Percentiles rank a stretch among this genome's conserved stretches.
Evolutionary conservation across 345 rosid species (phyloP).

Genomic region (Camelina neglecta): DNA sequence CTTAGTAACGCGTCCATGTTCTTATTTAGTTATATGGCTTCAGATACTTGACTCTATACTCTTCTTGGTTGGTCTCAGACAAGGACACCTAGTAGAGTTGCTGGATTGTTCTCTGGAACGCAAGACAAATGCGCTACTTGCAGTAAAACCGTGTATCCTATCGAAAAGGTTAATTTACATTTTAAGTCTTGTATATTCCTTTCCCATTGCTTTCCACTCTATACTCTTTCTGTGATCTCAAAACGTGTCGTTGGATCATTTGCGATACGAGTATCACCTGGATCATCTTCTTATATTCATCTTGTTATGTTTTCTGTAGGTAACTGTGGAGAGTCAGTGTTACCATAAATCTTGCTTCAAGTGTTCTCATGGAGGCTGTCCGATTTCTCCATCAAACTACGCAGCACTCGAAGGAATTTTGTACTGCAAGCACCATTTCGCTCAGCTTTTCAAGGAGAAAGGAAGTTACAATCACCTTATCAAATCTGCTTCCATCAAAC

Average conservation of each 20-base stretch:
- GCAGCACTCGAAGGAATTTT: constrained; percentile 96
- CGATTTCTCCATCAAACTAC: constrained; percentile 87
- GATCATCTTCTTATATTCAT: not conserved
- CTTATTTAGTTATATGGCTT: constrained; percentile 7
- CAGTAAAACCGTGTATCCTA: constrained; percentile 95
- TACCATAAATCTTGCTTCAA: constrained; percentile 96
- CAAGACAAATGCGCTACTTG: constrained; percentile 97
- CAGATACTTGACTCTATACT: constrained; percentile 21
- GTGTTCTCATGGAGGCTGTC: constrained; percentile 96
- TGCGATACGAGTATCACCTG: not conserved
- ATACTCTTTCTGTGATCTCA: not conserved
- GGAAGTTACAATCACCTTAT: constrained; percentile 95
- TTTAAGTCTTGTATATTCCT: not conserved
- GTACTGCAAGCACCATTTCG: constrained; percentile 95
- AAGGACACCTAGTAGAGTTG: constrained; percentile 93
- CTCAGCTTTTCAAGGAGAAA: constrained; percentile 98
- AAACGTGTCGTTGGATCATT: constrained; percentile 9
- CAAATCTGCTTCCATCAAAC: constrained; percentile 82
- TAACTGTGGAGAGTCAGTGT: constrained; percentile 83
- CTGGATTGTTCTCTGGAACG: constrained; percentile 95
- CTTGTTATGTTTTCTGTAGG: constrained; percentile 44
- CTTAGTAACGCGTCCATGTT: constrained; percentile 24
- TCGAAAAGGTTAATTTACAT: constrained; percentile 75
- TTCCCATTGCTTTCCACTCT: not conserved
- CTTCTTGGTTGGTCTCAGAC: constrained; percentile 62